Percentiles rank a stretch among this genome's conserved stretches.
phyloP scores from a whole-genome alignment of 768 basidiomycete species.

The Coprinopsis cinerea region DNA sequence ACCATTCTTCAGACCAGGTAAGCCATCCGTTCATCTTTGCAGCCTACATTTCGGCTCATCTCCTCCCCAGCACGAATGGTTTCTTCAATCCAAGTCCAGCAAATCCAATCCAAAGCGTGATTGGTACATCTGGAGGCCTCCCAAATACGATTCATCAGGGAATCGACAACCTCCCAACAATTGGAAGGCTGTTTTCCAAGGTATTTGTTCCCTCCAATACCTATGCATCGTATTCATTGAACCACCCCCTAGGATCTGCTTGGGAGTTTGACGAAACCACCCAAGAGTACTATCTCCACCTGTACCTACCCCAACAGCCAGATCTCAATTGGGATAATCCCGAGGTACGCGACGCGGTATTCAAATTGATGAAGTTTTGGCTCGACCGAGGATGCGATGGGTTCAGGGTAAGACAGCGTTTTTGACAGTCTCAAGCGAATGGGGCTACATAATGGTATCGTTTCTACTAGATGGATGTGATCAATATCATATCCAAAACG shows the following conservation, averaged over 20 bases:
- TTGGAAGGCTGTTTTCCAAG: slow-evolving; percentile 65
- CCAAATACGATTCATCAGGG: slow-evolving; percentile 46
- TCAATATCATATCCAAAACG: slow-evolving; percentile 62
- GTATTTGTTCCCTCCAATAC: no score
- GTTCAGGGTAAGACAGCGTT: slow-evolving; percentile 68
- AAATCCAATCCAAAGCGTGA: slow-evolving; percentile 56
- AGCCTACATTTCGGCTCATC: no score
- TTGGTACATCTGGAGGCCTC: slow-evolving; percentile 74
- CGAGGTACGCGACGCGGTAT: slow-evolving; percentile 51
- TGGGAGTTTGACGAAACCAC: slow-evolving; percentile 67
- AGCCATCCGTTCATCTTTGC: no score
- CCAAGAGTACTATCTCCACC: slow-evolving; percentile 67
- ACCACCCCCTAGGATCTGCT: slow-evolving; percentile 54
- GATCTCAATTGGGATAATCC: slow-evolving; percentile 77
- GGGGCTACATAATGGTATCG: no score
- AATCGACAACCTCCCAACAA: slow-evolving; percentile 63
- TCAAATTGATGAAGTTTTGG: slow-evolving; percentile 68
- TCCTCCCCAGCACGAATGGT: slow-evolving; percentile 66
- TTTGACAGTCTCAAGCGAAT: no score
- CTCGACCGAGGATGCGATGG: slow-evolving; percentile 68
- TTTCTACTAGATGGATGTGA: slow-evolving; percentile 56
- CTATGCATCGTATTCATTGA: no score
- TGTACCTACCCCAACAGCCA: slow-evolving; percentile 62
- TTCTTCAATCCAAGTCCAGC: slow-evolving; percentile 47
- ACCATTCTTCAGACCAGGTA: slow-evolving; percentile 67